These are phyloP conservation scores for Firmiana major DNA, from an alignment of 345 rosid species.

Conservation along the genomic window DNA sequence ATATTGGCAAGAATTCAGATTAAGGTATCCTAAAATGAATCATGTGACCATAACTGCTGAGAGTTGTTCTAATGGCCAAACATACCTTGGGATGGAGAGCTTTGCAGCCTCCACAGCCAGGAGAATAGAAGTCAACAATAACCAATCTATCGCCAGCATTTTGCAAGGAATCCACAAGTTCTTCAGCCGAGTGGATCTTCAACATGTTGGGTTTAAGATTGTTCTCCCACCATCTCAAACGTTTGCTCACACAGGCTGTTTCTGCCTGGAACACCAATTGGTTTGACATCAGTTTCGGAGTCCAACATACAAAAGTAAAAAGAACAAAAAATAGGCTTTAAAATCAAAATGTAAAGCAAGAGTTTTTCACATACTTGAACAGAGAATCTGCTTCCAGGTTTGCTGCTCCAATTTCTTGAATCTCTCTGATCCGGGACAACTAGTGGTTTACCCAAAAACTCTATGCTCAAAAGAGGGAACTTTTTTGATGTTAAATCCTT, in stretches of 20 bases:
- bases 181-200: constrained; percentile 58
- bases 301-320: no score
- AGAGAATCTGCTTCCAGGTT: constrained; percentile 25
- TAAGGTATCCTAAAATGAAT: neutral
- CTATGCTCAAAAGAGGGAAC: constrained; percentile 28
- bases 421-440: constrained; percentile 29
- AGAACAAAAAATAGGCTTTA: neutral
- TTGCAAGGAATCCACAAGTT: constrained; percentile 51
- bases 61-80: neutral
- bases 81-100: constrained; percentile 76
- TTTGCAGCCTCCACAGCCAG: constrained; percentile 85
- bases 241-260: constrained; percentile 23
- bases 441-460: constrained; percentile 35
- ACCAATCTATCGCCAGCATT: constrained; percentile 62
- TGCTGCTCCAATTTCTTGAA: constrained; percentile 25
- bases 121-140: constrained; percentile 69
- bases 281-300: neutral
- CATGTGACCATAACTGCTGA: neutral
- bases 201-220: constrained; percentile 54
- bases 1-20: neutral
- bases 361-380: constrained; percentile 34
- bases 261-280: neutral
- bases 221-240: constrained; percentile 79
- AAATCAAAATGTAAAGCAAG: neutral
- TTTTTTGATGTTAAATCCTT: constrained; percentile 24